Base-by-base conservation (phyloP, 2,329 filamentous ascomycete species). In the Fusarium sp. region DNA sequence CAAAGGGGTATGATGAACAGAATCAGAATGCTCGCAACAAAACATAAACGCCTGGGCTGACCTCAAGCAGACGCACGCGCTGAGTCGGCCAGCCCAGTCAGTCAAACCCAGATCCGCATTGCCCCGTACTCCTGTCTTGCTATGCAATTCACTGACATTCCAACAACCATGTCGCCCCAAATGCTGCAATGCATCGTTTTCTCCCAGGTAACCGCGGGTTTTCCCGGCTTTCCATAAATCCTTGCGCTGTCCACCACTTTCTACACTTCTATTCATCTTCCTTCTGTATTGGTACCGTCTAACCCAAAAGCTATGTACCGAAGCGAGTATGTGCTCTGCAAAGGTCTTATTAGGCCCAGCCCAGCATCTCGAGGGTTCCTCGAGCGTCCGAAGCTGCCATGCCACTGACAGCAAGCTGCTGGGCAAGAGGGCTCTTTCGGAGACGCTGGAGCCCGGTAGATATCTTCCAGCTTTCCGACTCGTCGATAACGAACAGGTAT, bases 391-490 rank as follows among this genome's bases (percentile, higher is more conserved):
- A 77, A 17, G 83, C 81, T 54, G 86, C 83, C 84, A 92, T 87
- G 49, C 86, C 85, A 63, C 87, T 86, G 38, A 92, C 86, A 10
- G 88, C 89, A 51, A 92, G 83, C 65, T 89, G 87, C 60, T 89
- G 84, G 38, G 88, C 88, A 79, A 91, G 90, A 7, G 87, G 88
- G 10, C 91, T 90, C 61, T 87, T 86, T 59, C 90, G 84, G 75
- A 93, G 81, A 49, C 88, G 85, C 79, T 91, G 89, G 75, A 93
- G 79, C 5, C 89, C 90, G 41, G 88, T 83, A 3, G 89, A 86
- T 31, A 93, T 84, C 85, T 93, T 93, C 91, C 91, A 93, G 35
- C 87, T 87, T 80, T 93, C 91, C 69, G 90, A 87, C 78, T 92
- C 90, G 45, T 86, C 84, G 39, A 93, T 82, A 15, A 93, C 86